These are phyloP conservation scores for Biscogniauxia marginata DNA, from an alignment of 2,329 filamentous ascomycete species.

Conservation along the genomic window DNA sequence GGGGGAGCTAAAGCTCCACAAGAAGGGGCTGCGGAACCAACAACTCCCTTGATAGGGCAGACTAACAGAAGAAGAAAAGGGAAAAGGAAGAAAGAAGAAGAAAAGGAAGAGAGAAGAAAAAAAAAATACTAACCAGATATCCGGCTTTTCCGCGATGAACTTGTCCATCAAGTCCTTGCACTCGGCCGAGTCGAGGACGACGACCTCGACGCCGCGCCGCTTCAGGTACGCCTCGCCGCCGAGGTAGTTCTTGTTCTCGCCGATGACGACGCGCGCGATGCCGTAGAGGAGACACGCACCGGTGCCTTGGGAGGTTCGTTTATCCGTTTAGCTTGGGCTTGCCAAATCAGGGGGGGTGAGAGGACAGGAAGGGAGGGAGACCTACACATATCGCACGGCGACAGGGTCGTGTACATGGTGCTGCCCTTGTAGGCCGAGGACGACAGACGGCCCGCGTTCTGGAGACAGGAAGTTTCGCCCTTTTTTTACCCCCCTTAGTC, in stretches of 20 bases:
- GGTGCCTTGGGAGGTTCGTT: slow-evolving; percentile 49
- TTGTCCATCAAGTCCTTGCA: slow-evolving; percentile 68
- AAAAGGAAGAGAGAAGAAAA: not conserved
- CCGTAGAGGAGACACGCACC: slow-evolving; percentile 76
- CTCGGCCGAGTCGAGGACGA: slow-evolving; percentile 65
- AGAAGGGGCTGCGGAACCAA: too few species aligned
- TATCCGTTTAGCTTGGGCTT: not conserved
- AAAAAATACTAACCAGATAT: slow-evolving; percentile 58
- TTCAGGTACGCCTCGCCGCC: slow-evolving; percentile 71
- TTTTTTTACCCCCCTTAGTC: slow-evolving; percentile 35
- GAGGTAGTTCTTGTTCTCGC: slow-evolving; percentile 73
- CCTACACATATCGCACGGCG: slow-evolving; percentile 75
- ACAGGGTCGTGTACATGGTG: slow-evolving; percentile 83
- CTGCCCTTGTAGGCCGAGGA: slow-evolving; percentile 66
- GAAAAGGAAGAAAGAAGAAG: not conserved
- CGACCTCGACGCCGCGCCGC: slow-evolving; percentile 67
- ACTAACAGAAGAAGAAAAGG: not conserved
- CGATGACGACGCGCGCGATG: slow-evolving; percentile 70
- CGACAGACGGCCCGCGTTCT: slow-evolving; percentile 70
- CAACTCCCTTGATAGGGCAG: not conserved
- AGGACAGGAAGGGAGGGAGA: not conserved
- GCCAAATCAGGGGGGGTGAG: not conserved
- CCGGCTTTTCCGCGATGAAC: slow-evolving; percentile 71
- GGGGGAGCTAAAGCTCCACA: too few species aligned
- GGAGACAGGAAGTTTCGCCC: slow-evolving; percentile 75